These are phyloP conservation scores for Borovskyia barvae DNA, from an alignment of 208 protist genomes.

Conservation along the genomic window DNA sequence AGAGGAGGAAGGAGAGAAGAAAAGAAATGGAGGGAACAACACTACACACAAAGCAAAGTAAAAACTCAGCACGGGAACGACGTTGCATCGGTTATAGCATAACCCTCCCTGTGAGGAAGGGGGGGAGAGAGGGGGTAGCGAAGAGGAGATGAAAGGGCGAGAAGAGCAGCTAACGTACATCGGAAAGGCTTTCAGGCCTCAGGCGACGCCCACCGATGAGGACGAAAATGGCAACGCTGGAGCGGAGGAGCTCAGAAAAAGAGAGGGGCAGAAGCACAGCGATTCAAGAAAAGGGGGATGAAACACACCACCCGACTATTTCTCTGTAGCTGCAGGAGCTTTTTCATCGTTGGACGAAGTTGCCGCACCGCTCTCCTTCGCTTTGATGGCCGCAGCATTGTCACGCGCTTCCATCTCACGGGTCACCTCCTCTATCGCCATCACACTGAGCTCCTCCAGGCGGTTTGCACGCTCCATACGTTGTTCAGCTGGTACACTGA, in stretches of 20 bases:
- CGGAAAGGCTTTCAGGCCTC: too few relatives aligned
- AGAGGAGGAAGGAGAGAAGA: too few relatives aligned
- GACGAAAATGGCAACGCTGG: too few relatives aligned
- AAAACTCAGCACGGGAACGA: too few relatives aligned
- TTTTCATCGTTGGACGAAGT: neutral
- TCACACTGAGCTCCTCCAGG: slow-evolving; percentile 26
- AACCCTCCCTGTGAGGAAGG: too few relatives aligned
- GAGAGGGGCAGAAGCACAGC: too few relatives aligned
- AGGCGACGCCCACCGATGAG: too few relatives aligned
- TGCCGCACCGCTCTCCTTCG: neutral
- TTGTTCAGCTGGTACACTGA: slow-evolving; percentile 24
- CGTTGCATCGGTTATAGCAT: too few relatives aligned
- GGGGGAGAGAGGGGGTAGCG: too few relatives aligned
- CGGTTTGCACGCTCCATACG: slow-evolving; percentile 22
- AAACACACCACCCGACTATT: neutral
- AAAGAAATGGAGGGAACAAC: slow-evolving; percentile 1
- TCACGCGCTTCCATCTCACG: slow-evolving; percentile 18
- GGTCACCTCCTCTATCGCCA: slow-evolving; percentile 27
- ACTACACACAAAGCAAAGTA: too few relatives aligned
- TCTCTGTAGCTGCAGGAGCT: neutral
- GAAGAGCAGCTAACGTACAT: neutral
- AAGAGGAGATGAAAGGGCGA: neutral
- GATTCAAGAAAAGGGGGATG: too few relatives aligned
- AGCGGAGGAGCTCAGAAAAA: too few relatives aligned
- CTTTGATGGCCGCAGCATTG: neutral